Evolutionary conservation across 2,329 filamentous ascomycete species (phyloP).

Genomic region (Xenoacremonium recifei): DNA sequence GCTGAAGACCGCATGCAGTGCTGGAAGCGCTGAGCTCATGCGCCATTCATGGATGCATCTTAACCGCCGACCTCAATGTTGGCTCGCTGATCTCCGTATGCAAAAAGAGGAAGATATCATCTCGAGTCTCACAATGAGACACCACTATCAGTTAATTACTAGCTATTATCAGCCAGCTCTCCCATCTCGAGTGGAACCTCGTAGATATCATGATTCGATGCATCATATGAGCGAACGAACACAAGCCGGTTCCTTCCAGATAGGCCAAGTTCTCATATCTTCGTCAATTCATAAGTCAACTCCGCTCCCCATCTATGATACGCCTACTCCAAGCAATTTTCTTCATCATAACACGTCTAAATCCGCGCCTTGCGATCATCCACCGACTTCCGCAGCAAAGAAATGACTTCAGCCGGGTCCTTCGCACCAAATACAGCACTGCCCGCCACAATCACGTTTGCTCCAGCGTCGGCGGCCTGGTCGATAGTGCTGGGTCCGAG

Average conservation of each 20-base stretch:
- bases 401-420: constrained; percentile 84
- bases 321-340: constrained; percentile 1
- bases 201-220: not conserved
- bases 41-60: not conserved
- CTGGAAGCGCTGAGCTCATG: not conserved
- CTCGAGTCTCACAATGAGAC: too few species aligned
- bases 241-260: not conserved
- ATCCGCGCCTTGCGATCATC: constrained; percentile 48
- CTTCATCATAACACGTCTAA: constrained; percentile 1
- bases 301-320: constrained; percentile 19
- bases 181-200: too few species aligned
- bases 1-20: too few species aligned
- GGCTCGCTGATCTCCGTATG: too few species aligned
- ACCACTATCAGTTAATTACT: too few species aligned
- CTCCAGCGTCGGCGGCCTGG: constrained; percentile 89
- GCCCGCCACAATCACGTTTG: constrained; percentile 96
- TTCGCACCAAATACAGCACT: constrained; percentile 93
- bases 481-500: constrained; percentile 87
- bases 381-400: constrained; percentile 75
- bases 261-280: constrained; percentile 1
- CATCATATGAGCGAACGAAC: not conserved
- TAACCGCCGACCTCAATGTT: too few species aligned
- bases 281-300: constrained; percentile 13
- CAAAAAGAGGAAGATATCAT: too few species aligned
- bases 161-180: too few species aligned